phyloP scores from a whole-genome alignment of 163 green algal species.

The Scenedesmus sp. region DNA sequence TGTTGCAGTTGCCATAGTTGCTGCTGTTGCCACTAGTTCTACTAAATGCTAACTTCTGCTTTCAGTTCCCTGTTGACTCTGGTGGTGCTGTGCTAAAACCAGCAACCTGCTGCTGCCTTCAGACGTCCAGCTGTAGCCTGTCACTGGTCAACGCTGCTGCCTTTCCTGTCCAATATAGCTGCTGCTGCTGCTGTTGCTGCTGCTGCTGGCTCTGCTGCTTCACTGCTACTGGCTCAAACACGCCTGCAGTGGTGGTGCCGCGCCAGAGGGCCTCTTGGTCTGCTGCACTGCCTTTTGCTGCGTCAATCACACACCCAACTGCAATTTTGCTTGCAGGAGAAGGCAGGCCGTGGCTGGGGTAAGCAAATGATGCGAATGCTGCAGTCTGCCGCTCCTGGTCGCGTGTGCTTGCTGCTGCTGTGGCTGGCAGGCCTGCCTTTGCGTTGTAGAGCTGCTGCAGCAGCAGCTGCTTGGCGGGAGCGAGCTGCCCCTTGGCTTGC shows the following conservation, averaged over 20 bases:
- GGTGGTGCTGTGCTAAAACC: not conserved
- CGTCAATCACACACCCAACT: not conserved
- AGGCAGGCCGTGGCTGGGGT: not conserved
- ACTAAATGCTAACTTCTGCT: too few relatives aligned
- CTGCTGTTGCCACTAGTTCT: not conserved
- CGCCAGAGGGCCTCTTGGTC: not conserved
- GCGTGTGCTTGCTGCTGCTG: slow-evolving; percentile 5
- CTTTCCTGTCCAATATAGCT: not conserved
- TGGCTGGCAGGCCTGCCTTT: slow-evolving; percentile 1
- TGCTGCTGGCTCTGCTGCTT: slow-evolving; percentile 3
- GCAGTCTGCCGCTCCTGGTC: not conserved
- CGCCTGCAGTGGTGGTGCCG: not conserved
- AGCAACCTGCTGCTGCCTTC: not conserved
- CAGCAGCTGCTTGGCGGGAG: slow-evolving; percentile 41
- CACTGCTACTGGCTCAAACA: not conserved
- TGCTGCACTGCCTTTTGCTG: slow-evolving; percentile 6
- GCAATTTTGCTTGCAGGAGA: not conserved
- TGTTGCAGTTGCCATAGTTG: not conserved
- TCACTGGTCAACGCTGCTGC: not conserved
- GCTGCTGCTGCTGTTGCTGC: not conserved
- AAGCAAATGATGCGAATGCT: not conserved
- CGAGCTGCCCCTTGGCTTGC: slow-evolving; percentile 21
- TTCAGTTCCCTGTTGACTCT: too few relatives aligned
- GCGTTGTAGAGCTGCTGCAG: not conserved
- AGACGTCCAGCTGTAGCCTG: not conserved